Evolutionary conservation across 2,329 filamentous ascomycete genomes (phyloP).

Genomic region (Tolypocladium endophyticum): DNA sequence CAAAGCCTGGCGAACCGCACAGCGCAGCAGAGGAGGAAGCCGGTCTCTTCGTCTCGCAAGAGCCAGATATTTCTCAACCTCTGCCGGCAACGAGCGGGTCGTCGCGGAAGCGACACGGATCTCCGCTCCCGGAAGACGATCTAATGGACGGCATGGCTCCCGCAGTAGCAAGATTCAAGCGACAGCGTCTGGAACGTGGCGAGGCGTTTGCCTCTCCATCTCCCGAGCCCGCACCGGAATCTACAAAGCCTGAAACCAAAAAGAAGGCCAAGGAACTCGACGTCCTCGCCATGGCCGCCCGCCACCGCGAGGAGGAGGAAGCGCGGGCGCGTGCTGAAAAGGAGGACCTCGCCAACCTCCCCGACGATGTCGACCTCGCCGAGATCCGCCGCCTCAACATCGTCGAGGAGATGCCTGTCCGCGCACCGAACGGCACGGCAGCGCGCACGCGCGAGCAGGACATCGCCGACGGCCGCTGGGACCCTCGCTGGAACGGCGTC

Average conservation of each 20-base stretch:
- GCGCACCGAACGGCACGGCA: conserved; percentile 16
- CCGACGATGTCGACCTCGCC: conserved; percentile 58
- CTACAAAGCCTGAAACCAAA: conserved; percentile 15
- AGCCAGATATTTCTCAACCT: conserved; percentile 14
- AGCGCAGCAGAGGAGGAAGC: conserved; percentile 23
- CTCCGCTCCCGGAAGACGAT: conserved; percentile 36
- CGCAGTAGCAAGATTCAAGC: conserved; percentile 67
- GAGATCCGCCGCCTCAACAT: conserved; percentile 65
- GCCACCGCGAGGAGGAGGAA: conserved; percentile 54
- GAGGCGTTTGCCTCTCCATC: conserved; percentile 28
- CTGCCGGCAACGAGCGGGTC: conserved; percentile 12
- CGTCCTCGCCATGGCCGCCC: conserved; percentile 55
- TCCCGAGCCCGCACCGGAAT: conserved; percentile 13
- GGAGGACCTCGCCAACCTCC: conserved; percentile 39
- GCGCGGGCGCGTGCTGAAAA: conserved; percentile 45
- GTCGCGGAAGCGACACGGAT: conserved; percentile 35
- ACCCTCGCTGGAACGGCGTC: conserved; percentile 83
- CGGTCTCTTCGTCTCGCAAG: conserved; percentile 48
- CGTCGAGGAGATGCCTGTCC: conserved; percentile 66
- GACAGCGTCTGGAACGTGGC: conserved; percentile 56
- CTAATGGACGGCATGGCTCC: conserved; percentile 66
- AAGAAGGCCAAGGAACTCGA: conserved; percentile 54
- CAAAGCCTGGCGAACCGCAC: not conserved
- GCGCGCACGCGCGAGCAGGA: conserved; percentile 34
- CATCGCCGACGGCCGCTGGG: conserved; percentile 55